Conservation (phyloP, 768 basidiomycete genomes). For the Lanmaoa pseudosensibilis region DNA sequence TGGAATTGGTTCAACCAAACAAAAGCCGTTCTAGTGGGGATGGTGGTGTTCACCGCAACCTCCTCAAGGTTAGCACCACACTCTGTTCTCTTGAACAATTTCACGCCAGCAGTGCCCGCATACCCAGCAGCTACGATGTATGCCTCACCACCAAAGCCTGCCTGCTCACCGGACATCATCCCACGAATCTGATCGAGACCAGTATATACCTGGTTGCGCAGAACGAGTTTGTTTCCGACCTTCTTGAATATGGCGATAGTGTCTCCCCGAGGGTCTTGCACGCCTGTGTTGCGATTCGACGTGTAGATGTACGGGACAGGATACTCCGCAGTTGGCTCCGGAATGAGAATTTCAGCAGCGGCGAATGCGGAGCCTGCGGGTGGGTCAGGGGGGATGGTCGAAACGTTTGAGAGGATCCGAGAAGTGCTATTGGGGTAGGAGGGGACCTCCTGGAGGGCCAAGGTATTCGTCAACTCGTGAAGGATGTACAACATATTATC, state of each 20-base stretch:
- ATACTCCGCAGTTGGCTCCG: too few relatives aligned
- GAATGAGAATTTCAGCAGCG: constrained; percentile 51
- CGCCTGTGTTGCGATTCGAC: constrained; percentile 64
- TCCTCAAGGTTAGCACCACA: too few relatives aligned
- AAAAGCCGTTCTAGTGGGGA: too few relatives aligned
- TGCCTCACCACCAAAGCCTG: too few relatives aligned
- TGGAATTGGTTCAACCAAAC: too few relatives aligned
- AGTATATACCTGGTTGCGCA: constrained; percentile 58
- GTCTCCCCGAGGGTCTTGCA: constrained; percentile 54
- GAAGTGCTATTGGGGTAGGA: constrained; percentile 39
- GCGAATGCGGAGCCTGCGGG: constrained; percentile 42
- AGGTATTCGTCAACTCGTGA: constrained; percentile 55
- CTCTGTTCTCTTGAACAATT: too few relatives aligned
- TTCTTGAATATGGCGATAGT: constrained; percentile 62
- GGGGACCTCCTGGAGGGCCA: constrained; percentile 55
- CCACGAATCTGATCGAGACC: constrained; percentile 49
- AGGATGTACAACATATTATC: constrained; percentile 41
- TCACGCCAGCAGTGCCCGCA: too few relatives aligned
- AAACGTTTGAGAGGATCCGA: constrained; percentile 36
- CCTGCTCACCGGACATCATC: too few relatives aligned
- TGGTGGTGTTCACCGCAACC: too few relatives aligned
- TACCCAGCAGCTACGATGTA: too few relatives aligned
- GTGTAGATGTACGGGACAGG: constrained; percentile 56
- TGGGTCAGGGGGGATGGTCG: constrained; percentile 46
- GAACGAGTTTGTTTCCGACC: constrained; percentile 37